Percentiles rank a stretch among this genome's conserved stretches.
Evolutionary conservation across 768 basidiomycete genomes (phyloP).

Genomic region (Mycena epipterygia): DNA sequence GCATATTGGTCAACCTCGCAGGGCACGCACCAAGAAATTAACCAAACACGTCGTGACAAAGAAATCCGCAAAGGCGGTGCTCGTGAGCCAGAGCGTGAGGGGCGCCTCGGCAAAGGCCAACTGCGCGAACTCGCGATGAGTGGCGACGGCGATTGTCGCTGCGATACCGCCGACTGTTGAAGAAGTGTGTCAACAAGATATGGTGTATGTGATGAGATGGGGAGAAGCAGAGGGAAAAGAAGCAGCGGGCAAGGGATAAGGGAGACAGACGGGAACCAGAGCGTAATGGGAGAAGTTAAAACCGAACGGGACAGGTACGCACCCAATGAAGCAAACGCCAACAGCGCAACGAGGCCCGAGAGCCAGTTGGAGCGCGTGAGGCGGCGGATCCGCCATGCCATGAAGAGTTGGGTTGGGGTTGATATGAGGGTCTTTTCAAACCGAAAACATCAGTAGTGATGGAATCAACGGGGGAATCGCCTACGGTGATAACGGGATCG

Average conservation of each 20-base stretch:
- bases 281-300: neutral
- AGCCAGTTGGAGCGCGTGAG: slow-evolving; percentile 28
- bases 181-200: neutral
- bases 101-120: neutral
- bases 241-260: too few species aligned
- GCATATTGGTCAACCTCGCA: too few species aligned
- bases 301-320: neutral
- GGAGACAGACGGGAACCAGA: neutral
- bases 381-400: slow-evolving; percentile 32
- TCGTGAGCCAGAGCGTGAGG: slow-evolving; percentile 31
- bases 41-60: slow-evolving; percentile 34
- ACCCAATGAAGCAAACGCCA: slow-evolving; percentile 28
- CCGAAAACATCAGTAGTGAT: too few species aligned
- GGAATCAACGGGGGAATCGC: neutral
- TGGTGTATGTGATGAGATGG: too few species aligned
- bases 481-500: slow-evolving; percentile 35
- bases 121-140: neutral
- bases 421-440: slow-evolving; percentile 24
- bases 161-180: slow-evolving; percentile 15
- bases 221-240: too few species aligned
- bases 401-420: slow-evolving; percentile 33
- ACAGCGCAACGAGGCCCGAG: slow-evolving; percentile 15
- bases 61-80: slow-evolving; percentile 33
- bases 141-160: slow-evolving; percentile 9
- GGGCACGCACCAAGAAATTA: slow-evolving; percentile 34